phyloP scores from a whole-genome alignment of 164 flowering plant genomes.

The Magnolia kwangsiensis region DNA sequence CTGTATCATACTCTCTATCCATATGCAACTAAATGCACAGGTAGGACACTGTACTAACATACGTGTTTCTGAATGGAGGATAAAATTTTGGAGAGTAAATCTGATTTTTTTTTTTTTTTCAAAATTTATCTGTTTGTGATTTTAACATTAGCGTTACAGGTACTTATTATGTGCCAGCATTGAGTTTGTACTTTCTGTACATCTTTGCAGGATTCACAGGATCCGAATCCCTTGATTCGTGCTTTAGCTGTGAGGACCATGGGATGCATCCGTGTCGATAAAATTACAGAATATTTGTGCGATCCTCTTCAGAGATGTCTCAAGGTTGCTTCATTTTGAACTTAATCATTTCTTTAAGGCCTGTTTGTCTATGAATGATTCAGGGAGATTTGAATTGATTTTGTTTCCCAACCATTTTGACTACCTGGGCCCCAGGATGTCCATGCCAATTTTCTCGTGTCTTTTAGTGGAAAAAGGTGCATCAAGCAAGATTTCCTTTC shows the following conservation, averaged over 20 bases:
- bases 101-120: not conserved
- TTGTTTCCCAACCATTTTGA: not conserved
- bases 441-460: not conserved
- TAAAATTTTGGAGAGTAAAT: not conserved
- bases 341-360: not conserved
- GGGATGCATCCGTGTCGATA: slow-evolving; percentile 99
- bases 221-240: slow-evolving; percentile 97
- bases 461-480: not conserved
- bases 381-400: not conserved
- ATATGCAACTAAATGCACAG: too few relatives aligned
- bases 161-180: not conserved
- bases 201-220: slow-evolving; percentile 87
- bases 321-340: slow-evolving; percentile 50
- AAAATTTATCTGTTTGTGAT: too few relatives aligned
- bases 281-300: slow-evolving; percentile 96
- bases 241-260: slow-evolving; percentile 97
- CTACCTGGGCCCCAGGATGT: not conserved
- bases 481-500: not conserved
- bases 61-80: too few relatives aligned
- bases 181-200: slow-evolving; percentile 2
- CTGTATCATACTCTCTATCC: too few relatives aligned
- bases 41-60: too few relatives aligned
- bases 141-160: too few relatives aligned
- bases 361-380: not conserved
- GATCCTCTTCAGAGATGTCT: slow-evolving; percentile 99